Evolutionary conservation across 2,329 filamentous ascomycete genomes (phyloP).

Genomic region (Colletotrichum sansevieriae): DNA sequence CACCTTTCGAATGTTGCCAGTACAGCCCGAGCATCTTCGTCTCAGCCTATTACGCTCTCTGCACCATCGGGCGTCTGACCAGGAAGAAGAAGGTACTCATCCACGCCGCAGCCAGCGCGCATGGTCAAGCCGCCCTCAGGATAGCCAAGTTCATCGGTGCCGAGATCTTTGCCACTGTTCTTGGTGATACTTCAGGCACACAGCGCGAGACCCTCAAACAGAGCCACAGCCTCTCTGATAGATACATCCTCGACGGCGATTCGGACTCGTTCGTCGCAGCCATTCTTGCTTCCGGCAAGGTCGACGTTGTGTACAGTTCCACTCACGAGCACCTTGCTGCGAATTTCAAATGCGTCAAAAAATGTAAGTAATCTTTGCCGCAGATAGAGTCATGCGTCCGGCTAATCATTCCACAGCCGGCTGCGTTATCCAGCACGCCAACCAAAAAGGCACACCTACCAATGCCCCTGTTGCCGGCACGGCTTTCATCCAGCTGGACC

Average conservation of each 20-base stretch:
- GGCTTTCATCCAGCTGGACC: conserved; percentile 50
- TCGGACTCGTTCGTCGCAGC: conserved; percentile 50
- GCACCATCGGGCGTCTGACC: conserved; percentile 46
- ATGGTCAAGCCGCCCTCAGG: conserved; percentile 59
- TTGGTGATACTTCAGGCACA: conserved; percentile 44
- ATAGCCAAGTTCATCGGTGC: conserved; percentile 54
- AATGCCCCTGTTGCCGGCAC: conserved; percentile 40
- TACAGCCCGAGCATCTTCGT: conserved; percentile 53
- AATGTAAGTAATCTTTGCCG: conserved; percentile 47
- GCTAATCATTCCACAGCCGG: conserved; percentile 48
- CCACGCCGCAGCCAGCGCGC: conserved; percentile 57
- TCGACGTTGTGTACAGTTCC: conserved; percentile 55
- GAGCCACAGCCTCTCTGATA: conserved; percentile 49
- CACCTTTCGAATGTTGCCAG: conserved; percentile 5
- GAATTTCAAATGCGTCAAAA: conserved; percentile 52
- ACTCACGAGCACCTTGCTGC: conserved; percentile 52
- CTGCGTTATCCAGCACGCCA: conserved; percentile 50
- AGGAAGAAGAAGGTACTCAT: conserved; percentile 55
- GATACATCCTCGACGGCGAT: conserved; percentile 55
- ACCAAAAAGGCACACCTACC: conserved; percentile 42
- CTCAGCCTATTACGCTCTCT: conserved; percentile 59
- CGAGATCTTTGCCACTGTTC: conserved; percentile 58
- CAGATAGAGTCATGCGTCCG: rapidly evolving
- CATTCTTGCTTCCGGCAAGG: conserved; percentile 49
- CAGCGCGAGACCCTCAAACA: conserved; percentile 55